Evolutionary conservation across 1,284 basidiomycete species (phyloP), one percentile per base, ranked within the genome.

Genomic region (Gymnopus androsaceus): DNA sequence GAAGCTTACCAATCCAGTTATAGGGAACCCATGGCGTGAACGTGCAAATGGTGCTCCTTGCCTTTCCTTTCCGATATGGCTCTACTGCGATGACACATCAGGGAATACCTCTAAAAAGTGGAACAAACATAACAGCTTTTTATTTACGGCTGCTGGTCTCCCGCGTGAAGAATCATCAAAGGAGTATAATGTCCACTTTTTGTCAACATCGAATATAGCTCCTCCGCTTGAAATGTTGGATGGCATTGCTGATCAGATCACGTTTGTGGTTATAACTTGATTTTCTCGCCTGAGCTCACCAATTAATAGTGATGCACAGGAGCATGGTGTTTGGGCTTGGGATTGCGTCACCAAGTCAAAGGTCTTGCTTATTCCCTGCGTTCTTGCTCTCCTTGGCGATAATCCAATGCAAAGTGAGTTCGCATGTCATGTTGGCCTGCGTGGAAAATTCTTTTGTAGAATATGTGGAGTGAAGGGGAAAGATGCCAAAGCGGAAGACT

Each of bases 41-140:
- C 47, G 47, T 21, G 47, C 47, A 12, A 14, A 25, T 15, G 47
- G 47, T 49, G 31, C 30, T 25, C 47, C 28, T 9, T 49, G 47
- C n/a, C 47, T 49, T 17, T 14, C 49, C 7, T 58, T 71, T 9
- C 66, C 68, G 1, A 56, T 76, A 0, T 75, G 70, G 68, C 45
- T 72, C 2, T 77, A 76, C 58, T 73, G 73, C 45, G 73, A 76
- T 51, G 71, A 76, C 56, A 74, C 73, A 0, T 76, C 72, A 0
- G 74, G 74, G 0, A 77, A 78, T 55, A 19, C 63, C 0, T 76
- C 72, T 0, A 77, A 77, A 58, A 72, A 72, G 55, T 77, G 74
- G 73, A 78, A 78, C 49, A 68, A 75, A 42, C 75, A 78, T 55
- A 75, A 75, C 46, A 57, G 46, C 9, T 63, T 68, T 33, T 59